Evolutionary conservation across 192 early-diverging fungal genomes (phyloP).

Genomic region (Coemansia javaensis): DNA sequence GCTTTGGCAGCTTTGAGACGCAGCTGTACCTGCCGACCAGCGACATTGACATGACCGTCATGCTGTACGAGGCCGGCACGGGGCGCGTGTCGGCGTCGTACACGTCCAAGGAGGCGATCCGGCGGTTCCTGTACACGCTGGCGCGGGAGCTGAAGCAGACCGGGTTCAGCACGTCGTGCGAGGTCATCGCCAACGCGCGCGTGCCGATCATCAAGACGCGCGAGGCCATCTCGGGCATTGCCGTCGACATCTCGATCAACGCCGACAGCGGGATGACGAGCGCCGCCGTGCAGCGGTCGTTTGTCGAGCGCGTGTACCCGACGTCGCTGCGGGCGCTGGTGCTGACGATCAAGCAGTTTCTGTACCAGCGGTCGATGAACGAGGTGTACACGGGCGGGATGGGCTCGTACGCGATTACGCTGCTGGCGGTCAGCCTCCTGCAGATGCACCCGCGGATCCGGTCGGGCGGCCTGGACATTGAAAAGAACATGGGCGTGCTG

Average conservation of each 20-base stretch:
- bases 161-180: conserved; percentile 44
- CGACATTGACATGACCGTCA: conserved; percentile 60
- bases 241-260: conserved; percentile 86
- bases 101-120: conserved; percentile 14
- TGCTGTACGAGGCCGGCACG: conserved; percentile 18
- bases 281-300: conserved; percentile 55
- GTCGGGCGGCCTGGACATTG: conserved; percentile 55
- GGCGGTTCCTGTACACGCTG: conserved; percentile 43
- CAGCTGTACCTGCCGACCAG: conserved; percentile 81
- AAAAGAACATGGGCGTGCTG: conserved; percentile 79
- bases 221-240: conserved; percentile 67
- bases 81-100: conserved; percentile 12
- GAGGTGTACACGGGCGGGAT: conserved; percentile 88
- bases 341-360: conserved; percentile 81
- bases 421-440: conserved; percentile 74
- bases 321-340: conserved; percentile 61
- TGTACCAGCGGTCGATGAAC: conserved; percentile 68
- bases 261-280: conserved; percentile 59
- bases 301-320: conserved; percentile 55
- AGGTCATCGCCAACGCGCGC: conserved; percentile 63
- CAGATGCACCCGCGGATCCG: conserved; percentile 82
- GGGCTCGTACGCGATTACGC: conserved; percentile 76
- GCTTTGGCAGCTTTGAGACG: conserved; percentile 91
- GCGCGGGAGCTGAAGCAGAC: conserved; percentile 42
- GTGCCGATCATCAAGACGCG: conserved; percentile 90